Evolutionary conservation across 805 yeast species (phyloP).

Genomic region (Zygotorulaspora danielsina): DNA sequence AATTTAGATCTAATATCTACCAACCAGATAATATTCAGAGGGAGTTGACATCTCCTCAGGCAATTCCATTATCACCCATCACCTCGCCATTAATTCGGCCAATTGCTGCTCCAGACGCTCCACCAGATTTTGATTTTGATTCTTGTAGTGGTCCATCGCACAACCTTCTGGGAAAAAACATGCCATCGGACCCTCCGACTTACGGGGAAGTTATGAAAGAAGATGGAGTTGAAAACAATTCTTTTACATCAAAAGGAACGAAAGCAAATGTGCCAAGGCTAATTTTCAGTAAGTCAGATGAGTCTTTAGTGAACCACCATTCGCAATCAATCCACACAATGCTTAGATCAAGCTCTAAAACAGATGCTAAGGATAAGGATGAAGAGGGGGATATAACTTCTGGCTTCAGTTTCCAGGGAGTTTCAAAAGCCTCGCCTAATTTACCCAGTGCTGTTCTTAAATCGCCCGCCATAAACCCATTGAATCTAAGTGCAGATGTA

Average conservation of each 20-base stretch:
- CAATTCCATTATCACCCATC: slow-evolving; percentile 53
- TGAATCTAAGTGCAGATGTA: slow-evolving; percentile 9
- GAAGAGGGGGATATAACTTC: slow-evolving; percentile 33
- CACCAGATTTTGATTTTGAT: slow-evolving; percentile 23
- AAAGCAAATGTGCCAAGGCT: slow-evolving; percentile 8
- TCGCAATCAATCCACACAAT: background rate
- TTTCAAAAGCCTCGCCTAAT: slow-evolving; percentile 24
- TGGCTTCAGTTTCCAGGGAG: slow-evolving; percentile 34
- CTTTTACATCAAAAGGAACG: background rate
- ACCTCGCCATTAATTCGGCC: slow-evolving; percentile 48
- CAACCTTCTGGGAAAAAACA: background rate
- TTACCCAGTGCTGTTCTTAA: slow-evolving; percentile 36
- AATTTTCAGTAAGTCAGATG: slow-evolving; percentile 11
- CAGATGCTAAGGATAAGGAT: slow-evolving; percentile 4
- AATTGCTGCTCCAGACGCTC: slow-evolving; percentile 34
- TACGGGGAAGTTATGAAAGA: slow-evolving; percentile 31
- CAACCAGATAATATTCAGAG: slow-evolving; percentile 47
- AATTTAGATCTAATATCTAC: slow-evolving; percentile 46
- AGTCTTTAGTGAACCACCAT: slow-evolving; percentile 3
- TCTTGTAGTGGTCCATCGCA: slow-evolving; percentile 3
- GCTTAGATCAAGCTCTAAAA: background rate
- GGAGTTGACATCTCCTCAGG: slow-evolving; percentile 59
- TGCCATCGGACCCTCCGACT: slow-evolving; percentile 36
- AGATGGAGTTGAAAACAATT: slow-evolving; percentile 9
- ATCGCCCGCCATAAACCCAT: slow-evolving; percentile 32